These are phyloP conservation scores for Ramaria sp. DNA, from an alignment of 768 basidiomycete genomes.

Conservation along the genomic window DNA sequence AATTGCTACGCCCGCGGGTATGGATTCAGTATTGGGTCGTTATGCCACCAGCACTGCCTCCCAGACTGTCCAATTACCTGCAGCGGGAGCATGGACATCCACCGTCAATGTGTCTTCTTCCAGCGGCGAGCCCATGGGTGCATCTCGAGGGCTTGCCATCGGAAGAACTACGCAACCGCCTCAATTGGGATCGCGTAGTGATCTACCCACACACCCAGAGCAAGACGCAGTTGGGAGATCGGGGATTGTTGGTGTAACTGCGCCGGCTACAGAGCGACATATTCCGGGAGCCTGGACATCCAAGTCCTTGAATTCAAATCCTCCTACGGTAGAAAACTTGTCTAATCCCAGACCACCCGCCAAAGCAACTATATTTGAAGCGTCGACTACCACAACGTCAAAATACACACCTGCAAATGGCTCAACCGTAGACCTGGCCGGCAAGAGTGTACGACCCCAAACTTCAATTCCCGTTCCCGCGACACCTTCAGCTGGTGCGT, in stretches of 20 bases:
- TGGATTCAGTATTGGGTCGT: background rate
- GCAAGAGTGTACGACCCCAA: background rate
- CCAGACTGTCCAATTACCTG: background rate
- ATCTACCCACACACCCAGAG: conserved; percentile 1
- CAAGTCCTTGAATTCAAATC: background rate
- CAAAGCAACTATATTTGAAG: background rate
- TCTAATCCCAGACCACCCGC: background rate
- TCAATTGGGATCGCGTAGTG: background rate
- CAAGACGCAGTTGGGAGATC: background rate
- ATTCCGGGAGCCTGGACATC: conserved; percentile 6
- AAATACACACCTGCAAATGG: background rate
- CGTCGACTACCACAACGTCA: background rate
- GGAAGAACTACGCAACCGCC: background rate
- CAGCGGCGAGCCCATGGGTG: background rate
- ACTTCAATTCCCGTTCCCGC: background rate
- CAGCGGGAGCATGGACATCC: conserved; percentile 2
- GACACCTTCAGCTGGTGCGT: conserved; percentile 2
- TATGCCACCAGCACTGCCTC: background rate
- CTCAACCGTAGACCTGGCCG: background rate
- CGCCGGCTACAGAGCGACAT: background rate
- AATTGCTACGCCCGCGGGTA: background rate
- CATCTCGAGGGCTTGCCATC: background rate
- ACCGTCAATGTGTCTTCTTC: background rate
- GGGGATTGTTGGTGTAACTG: background rate
- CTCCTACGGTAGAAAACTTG: background rate